Conservation (phyloP, 2,329 filamentous ascomycete species). For the Xylaria multiplex region DNA sequence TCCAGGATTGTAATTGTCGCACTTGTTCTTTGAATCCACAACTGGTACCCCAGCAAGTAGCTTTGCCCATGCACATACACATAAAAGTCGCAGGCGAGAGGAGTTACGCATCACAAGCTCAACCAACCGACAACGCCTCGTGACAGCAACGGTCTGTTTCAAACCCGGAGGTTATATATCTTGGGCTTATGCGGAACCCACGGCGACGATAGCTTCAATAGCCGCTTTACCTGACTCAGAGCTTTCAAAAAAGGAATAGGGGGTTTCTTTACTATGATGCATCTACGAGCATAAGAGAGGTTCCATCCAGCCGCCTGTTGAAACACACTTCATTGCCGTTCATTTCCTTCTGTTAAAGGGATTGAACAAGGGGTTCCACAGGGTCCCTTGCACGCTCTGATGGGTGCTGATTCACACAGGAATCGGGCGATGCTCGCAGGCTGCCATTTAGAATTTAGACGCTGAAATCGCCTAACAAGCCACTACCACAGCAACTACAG, state of each 20-base stretch:
- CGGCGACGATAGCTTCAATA: background rate
- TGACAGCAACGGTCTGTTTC: slow-evolving; percentile 1
- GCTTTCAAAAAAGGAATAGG: background rate
- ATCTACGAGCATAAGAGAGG: slow-evolving; percentile 1
- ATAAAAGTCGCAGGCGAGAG: slow-evolving; percentile 25
- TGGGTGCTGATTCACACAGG: background rate
- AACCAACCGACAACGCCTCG: background rate
- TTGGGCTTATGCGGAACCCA: slow-evolving; percentile 14
- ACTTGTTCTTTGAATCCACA: slow-evolving; percentile 23
- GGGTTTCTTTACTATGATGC: slow-evolving; percentile 10
- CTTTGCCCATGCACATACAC: slow-evolving; percentile 23
- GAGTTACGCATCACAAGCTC: slow-evolving; percentile 12
- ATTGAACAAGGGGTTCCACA: slow-evolving; percentile 29
- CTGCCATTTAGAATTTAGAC: slow-evolving; percentile 11
- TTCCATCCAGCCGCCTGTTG: slow-evolving; percentile 1
- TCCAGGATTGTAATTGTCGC: slow-evolving; percentile 31
- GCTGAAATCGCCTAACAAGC: slow-evolving; percentile 4
- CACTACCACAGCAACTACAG: slow-evolving; percentile 7
- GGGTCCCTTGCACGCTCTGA: slow-evolving; percentile 6
- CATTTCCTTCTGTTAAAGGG: slow-evolving; percentile 11
- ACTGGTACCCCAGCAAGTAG: slow-evolving; percentile 29
- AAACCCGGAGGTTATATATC: background rate
- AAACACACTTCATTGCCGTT: slow-evolving; percentile 20
- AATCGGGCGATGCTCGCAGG: slow-evolving; percentile 19
- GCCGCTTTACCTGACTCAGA: background rate